Conservation (phyloP, 805 yeast genomes). For the Yarrowia porcina region DNA sequence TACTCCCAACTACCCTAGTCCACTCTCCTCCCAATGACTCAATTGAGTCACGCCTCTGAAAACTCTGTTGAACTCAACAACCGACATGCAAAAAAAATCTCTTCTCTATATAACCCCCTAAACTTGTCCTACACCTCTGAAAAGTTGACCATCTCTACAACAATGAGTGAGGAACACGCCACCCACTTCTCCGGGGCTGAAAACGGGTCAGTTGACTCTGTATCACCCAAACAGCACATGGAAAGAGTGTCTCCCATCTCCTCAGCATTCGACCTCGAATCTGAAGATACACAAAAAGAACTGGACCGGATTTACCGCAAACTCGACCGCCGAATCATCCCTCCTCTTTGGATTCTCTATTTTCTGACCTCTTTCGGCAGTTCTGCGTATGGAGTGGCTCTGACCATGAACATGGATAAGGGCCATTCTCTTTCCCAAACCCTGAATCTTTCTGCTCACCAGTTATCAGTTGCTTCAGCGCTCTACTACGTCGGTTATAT, state of each 20-base stretch:
- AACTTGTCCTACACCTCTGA: too few species aligned
- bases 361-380: constrained; percentile 77
- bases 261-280: not conserved
- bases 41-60: not conserved
- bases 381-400: constrained; percentile 70
- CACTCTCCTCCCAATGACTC: not conserved
- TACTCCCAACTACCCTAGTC: too few species aligned
- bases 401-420: constrained; percentile 67
- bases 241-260: not conserved
- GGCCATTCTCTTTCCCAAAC: constrained; percentile 60
- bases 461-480: constrained; percentile 72
- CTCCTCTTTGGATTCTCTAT: constrained; percentile 77
- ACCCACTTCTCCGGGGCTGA: too few species aligned
- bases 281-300: constrained; percentile 23
- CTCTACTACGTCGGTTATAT: constrained; percentile 79
- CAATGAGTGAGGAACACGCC: too few species aligned
- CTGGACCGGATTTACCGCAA: constrained; percentile 47
- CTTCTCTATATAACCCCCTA: not conserved
- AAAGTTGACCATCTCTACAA: too few species aligned
- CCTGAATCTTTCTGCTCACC: constrained; percentile 51
- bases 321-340: constrained; percentile 69
- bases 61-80: not conserved
- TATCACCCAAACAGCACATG: not conserved
- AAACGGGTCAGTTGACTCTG: not conserved
- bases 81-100: not conserved